phyloP scores from a whole-genome alignment of 495 filamentous ascomycete species.

The Bathelium albidoporum region DNA sequence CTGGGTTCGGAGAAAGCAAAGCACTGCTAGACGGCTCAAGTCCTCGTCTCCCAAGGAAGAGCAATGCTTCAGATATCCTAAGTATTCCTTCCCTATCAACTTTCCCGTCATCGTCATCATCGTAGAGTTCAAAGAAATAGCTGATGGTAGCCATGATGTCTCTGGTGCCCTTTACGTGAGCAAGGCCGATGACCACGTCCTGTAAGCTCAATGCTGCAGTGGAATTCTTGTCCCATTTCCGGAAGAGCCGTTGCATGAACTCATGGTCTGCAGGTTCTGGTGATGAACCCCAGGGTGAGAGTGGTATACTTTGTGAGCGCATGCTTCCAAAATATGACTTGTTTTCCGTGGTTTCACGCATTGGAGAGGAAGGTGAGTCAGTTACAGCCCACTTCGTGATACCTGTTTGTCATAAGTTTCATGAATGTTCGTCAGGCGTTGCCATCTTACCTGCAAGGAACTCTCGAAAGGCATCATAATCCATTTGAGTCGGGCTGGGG shows the following conservation, averaged over 20 bases:
- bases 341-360: constrained; percentile 48
- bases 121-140: constrained; percentile 96
- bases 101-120: constrained; percentile 80
- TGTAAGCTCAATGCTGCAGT: constrained; percentile 69
- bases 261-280: constrained; percentile 89
- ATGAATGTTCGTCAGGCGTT: not conserved
- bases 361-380: constrained; percentile 53
- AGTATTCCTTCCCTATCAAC: constrained; percentile 97
- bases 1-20: not conserved
- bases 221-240: constrained; percentile 72
- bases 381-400: constrained; percentile 86
- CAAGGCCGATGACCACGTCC: constrained; percentile 82
- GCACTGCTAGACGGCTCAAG: constrained; percentile 39
- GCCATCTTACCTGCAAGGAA: constrained; percentile 58
- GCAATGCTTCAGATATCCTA: constrained; percentile 82
- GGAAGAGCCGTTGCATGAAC: constrained; percentile 83
- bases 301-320: constrained; percentile 36
- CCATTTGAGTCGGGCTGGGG: constrained; percentile 81
- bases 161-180: constrained; percentile 77
- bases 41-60: constrained; percentile 83
- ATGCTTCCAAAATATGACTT: constrained; percentile 47
- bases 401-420: constrained; percentile 19
- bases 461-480: constrained; percentile 90
- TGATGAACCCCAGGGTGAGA: constrained; percentile 63
- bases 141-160: constrained; percentile 96